Evolutionary conservation across 1,139 yeast genomes (phyloP).

Genomic region (Pichiaceae sp.): DNA sequence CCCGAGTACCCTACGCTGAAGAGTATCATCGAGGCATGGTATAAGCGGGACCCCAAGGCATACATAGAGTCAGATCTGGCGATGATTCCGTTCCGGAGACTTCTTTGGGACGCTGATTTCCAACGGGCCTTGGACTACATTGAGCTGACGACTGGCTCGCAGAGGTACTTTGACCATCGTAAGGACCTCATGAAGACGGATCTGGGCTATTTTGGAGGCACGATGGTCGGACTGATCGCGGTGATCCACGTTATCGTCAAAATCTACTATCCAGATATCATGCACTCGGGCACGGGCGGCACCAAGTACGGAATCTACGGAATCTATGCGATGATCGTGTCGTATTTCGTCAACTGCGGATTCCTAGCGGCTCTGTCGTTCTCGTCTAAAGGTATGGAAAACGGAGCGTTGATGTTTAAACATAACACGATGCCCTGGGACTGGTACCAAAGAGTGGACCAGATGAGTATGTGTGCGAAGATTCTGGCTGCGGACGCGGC

Average conservation of each 20-base stretch:
- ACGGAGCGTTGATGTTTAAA: slow-evolving; percentile 42
- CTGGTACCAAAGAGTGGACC: slow-evolving; percentile 63
- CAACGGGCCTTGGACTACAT: slow-evolving; percentile 48
- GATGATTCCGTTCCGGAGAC: slow-evolving; percentile 53
- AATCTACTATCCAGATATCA: slow-evolving; percentile 24
- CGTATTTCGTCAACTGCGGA: slow-evolving; percentile 57
- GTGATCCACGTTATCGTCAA: slow-evolving; percentile 28
- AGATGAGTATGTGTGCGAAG: slow-evolving; percentile 57
- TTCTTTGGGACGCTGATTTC: slow-evolving; percentile 53
- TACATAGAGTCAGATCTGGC: slow-evolving; percentile 38
- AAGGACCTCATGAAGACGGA: slow-evolving; percentile 16
- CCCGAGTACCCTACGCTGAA: slow-evolving; percentile 13
- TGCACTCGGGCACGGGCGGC: slow-evolving; percentile 23
- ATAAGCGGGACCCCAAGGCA: slow-evolving; percentile 28
- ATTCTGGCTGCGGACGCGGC: slow-evolving; percentile 58
- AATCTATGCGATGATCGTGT: slow-evolving; percentile 52
- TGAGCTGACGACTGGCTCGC: slow-evolving; percentile 55
- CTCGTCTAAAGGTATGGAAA: slow-evolving; percentile 41
- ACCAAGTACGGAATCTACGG: slow-evolving; percentile 32
- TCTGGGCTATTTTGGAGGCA: slow-evolving; percentile 27
- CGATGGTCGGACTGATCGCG: slow-evolving; percentile 26
- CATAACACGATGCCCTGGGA: slow-evolving; percentile 58
- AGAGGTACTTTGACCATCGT: slow-evolving; percentile 34
- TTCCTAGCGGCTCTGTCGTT: slow-evolving; percentile 51
- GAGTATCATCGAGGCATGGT: slow-evolving; percentile 19